phyloP scores from a whole-genome alignment of 1,284 basidiomycete species.

The Pascua sp. region DNA sequence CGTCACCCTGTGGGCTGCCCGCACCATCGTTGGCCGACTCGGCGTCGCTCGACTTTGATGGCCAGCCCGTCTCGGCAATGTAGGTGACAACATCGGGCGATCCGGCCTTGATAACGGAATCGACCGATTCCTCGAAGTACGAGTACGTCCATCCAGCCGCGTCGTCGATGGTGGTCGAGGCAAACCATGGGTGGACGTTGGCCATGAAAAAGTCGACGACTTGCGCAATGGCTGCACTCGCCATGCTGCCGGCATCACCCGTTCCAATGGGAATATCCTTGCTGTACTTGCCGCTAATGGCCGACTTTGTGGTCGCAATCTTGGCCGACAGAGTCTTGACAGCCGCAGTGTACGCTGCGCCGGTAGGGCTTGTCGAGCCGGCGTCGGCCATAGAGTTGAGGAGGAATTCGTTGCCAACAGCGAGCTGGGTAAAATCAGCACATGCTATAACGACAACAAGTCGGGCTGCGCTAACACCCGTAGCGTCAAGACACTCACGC shows the following conservation, averaged over 20 bases:
- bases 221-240: constrained; percentile 66
- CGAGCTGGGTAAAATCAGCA: constrained; percentile 14
- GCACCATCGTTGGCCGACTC: constrained; percentile 59
- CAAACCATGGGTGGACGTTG: constrained; percentile 68
- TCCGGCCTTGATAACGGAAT: constrained; percentile 50
- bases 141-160: constrained; percentile 66
- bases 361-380: constrained; percentile 24
- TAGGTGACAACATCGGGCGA: constrained; percentile 55
- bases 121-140: constrained; percentile 59
- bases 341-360: constrained; percentile 34
- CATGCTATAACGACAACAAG: no score
- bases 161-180: constrained; percentile 59
- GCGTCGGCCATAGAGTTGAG: constrained; percentile 58
- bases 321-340: constrained; percentile 58
- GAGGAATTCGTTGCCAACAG: constrained; percentile 66
- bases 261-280: constrained; percentile 72
- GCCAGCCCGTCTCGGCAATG: constrained; percentile 94
- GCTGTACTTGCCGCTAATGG: constrained; percentile 53
- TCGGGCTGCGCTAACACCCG: constrained; percentile 46
- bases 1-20: constrained; percentile 50
- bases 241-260: constrained; percentile 82
- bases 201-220: constrained; percentile 67
- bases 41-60: constrained; percentile 56
- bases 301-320: constrained; percentile 62
- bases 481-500: constrained; percentile 51